Percentiles rank a stretch among this genome's conserved stretches.
Evolutionary conservation across 805 yeast species (phyloP).

Genomic region (Kuraishia piskuri): DNA sequence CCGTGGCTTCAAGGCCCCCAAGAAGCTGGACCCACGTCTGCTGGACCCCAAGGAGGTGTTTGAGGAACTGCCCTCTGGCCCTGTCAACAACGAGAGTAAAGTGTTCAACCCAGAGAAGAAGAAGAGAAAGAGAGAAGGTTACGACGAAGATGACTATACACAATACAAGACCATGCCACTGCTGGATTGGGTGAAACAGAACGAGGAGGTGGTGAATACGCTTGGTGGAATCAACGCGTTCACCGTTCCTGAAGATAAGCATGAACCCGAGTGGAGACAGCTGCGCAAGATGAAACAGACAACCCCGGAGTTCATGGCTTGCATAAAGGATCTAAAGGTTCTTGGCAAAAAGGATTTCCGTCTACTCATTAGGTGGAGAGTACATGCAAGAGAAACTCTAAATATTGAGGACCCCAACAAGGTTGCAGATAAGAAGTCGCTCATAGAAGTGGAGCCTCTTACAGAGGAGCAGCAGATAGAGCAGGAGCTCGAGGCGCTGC

Average conservation of each 20-base stretch:
- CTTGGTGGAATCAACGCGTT: conserved; percentile 70
- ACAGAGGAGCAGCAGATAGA: conserved; percentile 89
- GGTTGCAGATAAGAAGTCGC: conserved; percentile 25
- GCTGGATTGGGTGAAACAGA: conserved; percentile 63
- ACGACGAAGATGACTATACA: conserved; percentile 85
- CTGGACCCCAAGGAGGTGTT: conserved; percentile 90
- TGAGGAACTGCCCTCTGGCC: conserved; percentile 76
- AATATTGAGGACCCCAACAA: conserved; percentile 51
- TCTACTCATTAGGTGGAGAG: conserved; percentile 77
- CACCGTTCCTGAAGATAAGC: conserved; percentile 37
- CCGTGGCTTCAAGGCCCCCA: conserved; percentile 92
- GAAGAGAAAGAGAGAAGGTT: conserved; percentile 89
- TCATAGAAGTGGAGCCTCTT: conserved; percentile 59
- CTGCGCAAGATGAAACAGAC: conserved; percentile 69
- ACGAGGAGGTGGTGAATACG: conserved; percentile 75
- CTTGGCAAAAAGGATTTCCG: conserved; percentile 93
- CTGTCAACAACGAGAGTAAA: conserved; percentile 79
- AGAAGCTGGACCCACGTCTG: conserved; percentile 85
- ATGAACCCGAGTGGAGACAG: conserved; percentile 64
- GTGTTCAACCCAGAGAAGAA: conserved; percentile 92
- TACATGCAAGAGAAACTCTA: conserved; percentile 69
- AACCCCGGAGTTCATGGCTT: conserved; percentile 68
- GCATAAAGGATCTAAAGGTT: conserved; percentile 87
- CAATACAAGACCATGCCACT: conserved; percentile 64
- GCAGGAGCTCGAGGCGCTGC: conserved; percentile 68